A percentile compares a stretch with the other conserved stretches of the same genome.
Evolutionary conservation across 495 filamentous ascomycete species (phyloP).

Genomic region (Penicillium cinerascens): DNA sequence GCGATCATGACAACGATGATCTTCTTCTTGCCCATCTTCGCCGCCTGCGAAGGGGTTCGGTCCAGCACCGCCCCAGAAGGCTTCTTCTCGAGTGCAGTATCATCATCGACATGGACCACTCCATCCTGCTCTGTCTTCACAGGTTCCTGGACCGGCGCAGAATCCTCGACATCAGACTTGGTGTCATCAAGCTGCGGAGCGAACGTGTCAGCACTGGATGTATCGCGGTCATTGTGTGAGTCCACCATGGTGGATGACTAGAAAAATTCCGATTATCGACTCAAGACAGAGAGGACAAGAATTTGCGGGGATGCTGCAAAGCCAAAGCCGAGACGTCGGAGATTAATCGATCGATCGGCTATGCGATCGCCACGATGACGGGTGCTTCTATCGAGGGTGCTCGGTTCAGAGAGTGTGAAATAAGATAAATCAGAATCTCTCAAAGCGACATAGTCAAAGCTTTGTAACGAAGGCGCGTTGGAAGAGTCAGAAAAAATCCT

Average conservation of each 20-base stretch:
- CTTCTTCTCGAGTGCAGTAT: constrained; percentile 16
- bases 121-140: background rate
- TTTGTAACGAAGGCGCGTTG: background rate
- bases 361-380: background rate
- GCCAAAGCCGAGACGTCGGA: constrained; percentile 6
- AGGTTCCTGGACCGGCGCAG: background rate
- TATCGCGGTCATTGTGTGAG: constrained; percentile 9
- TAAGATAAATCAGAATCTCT: background rate
- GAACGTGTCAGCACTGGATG: constrained; percentile 18
- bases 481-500: constrained; percentile 1
- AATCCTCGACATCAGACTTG: constrained; percentile 8
- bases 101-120: constrained; percentile 10
- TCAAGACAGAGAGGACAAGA: background rate
- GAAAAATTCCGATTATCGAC: background rate
- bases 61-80: constrained; percentile 28
- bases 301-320: constrained; percentile 1
- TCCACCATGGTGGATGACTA: constrained; percentile 7
- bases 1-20: constrained; percentile 48
- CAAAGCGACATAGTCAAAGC: background rate
- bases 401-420: background rate
- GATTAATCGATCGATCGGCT: constrained; percentile 12
- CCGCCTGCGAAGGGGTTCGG: constrained; percentile 36
- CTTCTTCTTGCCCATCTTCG: constrained; percentile 47
- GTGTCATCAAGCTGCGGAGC: constrained; percentile 4
- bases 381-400: background rate